phyloP scores from a whole-genome alignment of 805 yeast species.

The Yarrowia sp. region DNA sequence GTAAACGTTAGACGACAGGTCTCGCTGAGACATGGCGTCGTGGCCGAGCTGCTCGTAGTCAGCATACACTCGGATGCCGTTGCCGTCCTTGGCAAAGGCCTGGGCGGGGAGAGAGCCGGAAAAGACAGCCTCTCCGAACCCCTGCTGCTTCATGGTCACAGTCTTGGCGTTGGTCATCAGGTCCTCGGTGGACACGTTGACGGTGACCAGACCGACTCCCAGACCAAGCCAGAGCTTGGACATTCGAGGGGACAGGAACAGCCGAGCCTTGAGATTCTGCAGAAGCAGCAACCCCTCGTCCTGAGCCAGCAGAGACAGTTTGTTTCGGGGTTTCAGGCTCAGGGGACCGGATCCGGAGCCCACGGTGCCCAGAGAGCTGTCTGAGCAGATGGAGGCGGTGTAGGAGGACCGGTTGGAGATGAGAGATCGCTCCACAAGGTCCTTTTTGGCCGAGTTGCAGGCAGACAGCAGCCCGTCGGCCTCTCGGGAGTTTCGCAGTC shows the following conservation, averaged over 20 bases:
- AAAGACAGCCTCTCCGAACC: slow-evolving; percentile 15
- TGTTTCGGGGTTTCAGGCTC: slow-evolving; percentile 20
- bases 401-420: not conserved
- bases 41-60: slow-evolving; percentile 13
- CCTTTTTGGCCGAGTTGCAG: slow-evolving; percentile 21
- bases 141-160: slow-evolving; percentile 24
- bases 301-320: slow-evolving; percentile 18
- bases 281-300: slow-evolving; percentile 17
- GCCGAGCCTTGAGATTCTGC: slow-evolving; percentile 19
- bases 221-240: slow-evolving; percentile 22
- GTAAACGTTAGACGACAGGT: slow-evolving; percentile 19
- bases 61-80: slow-evolving; percentile 19
- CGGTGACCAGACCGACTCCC: not conserved
- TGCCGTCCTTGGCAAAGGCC: slow-evolving; percentile 22
- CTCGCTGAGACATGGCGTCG: not conserved
- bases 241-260: slow-evolving; percentile 15
- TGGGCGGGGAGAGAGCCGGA: slow-evolving; percentile 8
- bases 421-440: slow-evolving; percentile 15
- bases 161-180: slow-evolving; percentile 16
- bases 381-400: slow-evolving; percentile 21
- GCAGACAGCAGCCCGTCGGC: slow-evolving; percentile 15
- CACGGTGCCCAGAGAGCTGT: slow-evolving; percentile 12
- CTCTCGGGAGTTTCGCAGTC: slow-evolving; percentile 22
- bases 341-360: not conserved
- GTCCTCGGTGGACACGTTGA: slow-evolving; percentile 21